These are phyloP conservation scores for Coelastrella sp. DNA, from an alignment of 139 green algal species.

Conservation along the genomic window DNA sequence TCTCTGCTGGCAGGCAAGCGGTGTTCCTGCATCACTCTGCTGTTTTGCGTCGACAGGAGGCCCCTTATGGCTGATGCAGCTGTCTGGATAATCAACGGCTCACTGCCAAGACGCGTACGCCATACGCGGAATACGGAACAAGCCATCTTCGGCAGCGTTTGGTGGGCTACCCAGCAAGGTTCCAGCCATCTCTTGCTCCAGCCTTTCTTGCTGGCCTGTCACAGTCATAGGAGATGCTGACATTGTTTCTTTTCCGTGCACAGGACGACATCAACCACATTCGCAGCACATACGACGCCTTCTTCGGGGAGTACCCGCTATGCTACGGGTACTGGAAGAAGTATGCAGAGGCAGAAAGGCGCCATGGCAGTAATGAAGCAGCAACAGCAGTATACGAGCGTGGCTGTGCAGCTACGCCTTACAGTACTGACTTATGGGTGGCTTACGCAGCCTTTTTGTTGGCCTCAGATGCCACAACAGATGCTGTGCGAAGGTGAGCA, in stretches of 20 bases:
- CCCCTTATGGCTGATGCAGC: background rate
- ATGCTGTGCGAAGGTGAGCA: conserved; percentile 72
- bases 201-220: background rate
- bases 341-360: conserved; percentile 81
- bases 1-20: background rate
- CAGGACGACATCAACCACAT: conserved; percentile 79
- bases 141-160: background rate
- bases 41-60: background rate
- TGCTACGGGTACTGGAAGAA: conserved; percentile 96
- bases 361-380: conserved; percentile 56
- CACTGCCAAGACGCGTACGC: background rate
- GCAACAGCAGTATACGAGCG: conserved; percentile 79
- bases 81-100: background rate
- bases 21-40: conserved; percentile 2
- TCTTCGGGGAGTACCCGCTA: conserved; percentile 84
- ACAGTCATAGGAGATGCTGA: background rate
- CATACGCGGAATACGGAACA: background rate
- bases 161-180: background rate
- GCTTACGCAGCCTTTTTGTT: conserved; percentile 65
- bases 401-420: conserved; percentile 74
- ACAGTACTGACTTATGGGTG: conserved; percentile 85
- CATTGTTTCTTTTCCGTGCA: background rate
- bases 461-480: conserved; percentile 45
- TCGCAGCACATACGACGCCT: conserved; percentile 75
- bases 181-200: background rate